Base-by-base conservation (phyloP, 345 rosid genomes). In the Firmiana major region DNA sequence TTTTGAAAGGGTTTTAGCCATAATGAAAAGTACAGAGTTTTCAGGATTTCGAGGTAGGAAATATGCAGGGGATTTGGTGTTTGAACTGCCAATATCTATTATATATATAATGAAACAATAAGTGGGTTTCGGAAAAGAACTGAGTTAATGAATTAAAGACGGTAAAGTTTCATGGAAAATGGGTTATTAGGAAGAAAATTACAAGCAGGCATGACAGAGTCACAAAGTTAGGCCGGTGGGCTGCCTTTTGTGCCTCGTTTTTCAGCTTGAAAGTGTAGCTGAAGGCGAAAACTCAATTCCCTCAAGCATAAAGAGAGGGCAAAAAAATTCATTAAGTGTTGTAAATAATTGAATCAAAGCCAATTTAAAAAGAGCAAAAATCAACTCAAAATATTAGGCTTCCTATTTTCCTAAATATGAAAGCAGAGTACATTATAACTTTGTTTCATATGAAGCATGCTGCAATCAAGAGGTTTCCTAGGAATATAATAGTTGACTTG, bases 1-100 rank as follows among this genome's bases (percentile, higher is more conserved):
- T 8, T 16, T 6, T 17, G 58, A 43, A 55, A 60, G 58, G 55
- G 49, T 31, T 62, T 59, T 12, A 24, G 76, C 69, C 76, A 81
- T 40, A 77, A 6, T 64, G 77, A 71, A 22, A 13, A 24, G 11
- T 40, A 42, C 4, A 67, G 36, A 3, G 15, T 42, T 67, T 43
- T 42, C n/a, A 5, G 9, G 53, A 67, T 43, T 67, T 67, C 5
- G 36, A 12, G 12, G 21, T 42, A 13, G 26, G 71, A 67, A 67
- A 12, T 21, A 11, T 10, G 9, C 4, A 16, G 2, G 21, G 49
- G n/a, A 65, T 26, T 31, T n/a, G n/a, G n/a, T n/a, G n/a, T n/a
- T n/a, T 3, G 34, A 31, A 17, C 17, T 3, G 0, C 17, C 53
- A 17, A 51, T 51, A 17, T 16, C 0, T 51, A 15, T 15, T 21